Evolutionary conservation across 768 basidiomycete genomes (phyloP).

Genomic region (Sporobolomyces roseus): DNA sequence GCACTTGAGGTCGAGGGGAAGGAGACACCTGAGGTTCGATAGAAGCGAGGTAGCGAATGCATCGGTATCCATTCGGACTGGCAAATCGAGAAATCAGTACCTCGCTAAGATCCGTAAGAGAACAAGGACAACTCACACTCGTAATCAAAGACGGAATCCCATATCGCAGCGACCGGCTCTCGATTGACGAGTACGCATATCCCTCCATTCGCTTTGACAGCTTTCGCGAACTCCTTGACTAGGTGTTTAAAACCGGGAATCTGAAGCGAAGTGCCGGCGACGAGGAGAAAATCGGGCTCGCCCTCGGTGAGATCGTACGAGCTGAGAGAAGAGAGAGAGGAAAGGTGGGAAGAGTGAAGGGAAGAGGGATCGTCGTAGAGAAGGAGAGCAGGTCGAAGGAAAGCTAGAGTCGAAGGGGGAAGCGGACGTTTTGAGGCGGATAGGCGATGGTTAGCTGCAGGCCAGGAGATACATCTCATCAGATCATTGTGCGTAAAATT

Average conservation of each 20-base stretch:
- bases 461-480: not conserved
- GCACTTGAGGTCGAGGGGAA: not conserved
- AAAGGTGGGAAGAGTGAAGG: constrained; percentile 66
- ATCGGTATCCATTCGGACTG: constrained; percentile 16
- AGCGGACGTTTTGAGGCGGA: constrained; percentile 68
- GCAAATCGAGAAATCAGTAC: not conserved
- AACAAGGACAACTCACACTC: constrained; percentile 51
- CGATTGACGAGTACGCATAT: constrained; percentile 90
- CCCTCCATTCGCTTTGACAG: constrained; percentile 52
- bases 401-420: constrained; percentile 58
- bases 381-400: constrained; percentile 86
- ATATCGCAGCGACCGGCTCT: constrained; percentile 71
- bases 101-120: not conserved
- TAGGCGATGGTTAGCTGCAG: constrained; percentile 65
- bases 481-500: not conserved
- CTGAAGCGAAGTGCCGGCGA: constrained; percentile 96
- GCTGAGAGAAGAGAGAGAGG: constrained; percentile 68
- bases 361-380: constrained; percentile 73
- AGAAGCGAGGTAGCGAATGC: not conserved
- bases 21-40: not conserved
- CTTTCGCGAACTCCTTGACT: constrained; percentile 84
- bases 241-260: constrained; percentile 85
- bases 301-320: constrained; percentile 67
- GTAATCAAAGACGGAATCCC: constrained; percentile 84
- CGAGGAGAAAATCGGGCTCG: constrained; percentile 89